Conservation (phyloP, 2,329 filamentous ascomycete species). For the Neofusicoccum kwambonambiense region DNA sequence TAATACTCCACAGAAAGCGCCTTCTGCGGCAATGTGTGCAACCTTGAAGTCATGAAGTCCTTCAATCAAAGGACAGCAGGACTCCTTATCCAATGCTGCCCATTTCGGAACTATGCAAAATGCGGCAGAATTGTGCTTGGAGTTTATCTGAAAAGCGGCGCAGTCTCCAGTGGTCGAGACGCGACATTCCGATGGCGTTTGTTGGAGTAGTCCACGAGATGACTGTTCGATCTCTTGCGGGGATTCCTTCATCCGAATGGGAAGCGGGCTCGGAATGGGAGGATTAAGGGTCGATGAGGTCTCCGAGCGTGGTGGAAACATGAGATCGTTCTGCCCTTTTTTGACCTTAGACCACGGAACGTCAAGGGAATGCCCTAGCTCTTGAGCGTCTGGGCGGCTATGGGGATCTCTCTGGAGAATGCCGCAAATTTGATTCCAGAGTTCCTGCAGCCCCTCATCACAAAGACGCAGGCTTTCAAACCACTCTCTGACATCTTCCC, state of each 20-base stretch:
- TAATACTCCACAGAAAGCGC: background rate
- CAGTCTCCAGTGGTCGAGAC: background rate
- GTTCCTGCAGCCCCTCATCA: background rate
- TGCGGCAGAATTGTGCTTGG: background rate
- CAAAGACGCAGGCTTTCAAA: background rate
- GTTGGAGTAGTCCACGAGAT: background rate
- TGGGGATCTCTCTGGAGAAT: background rate
- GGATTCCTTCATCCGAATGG: background rate
- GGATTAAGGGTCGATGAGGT: background rate
- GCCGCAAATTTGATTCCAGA: background rate
- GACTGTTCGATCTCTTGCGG: background rate
- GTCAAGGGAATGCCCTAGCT: background rate
- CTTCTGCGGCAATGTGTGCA: background rate
- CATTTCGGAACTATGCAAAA: background rate
- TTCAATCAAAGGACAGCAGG: background rate
- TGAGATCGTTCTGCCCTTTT: background rate
- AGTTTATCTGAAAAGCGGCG: background rate
- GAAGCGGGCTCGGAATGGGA: background rate
- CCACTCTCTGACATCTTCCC: background rate
- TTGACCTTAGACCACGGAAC: background rate
- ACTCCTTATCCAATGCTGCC: background rate
- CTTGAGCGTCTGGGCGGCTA: background rate
- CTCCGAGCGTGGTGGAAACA: background rate
- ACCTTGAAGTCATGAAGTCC: background rate
- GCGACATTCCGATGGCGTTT: background rate